Evolutionary conservation across 179 eudicot species (phyloP).

Genomic region (Camellia oleifera): DNA sequence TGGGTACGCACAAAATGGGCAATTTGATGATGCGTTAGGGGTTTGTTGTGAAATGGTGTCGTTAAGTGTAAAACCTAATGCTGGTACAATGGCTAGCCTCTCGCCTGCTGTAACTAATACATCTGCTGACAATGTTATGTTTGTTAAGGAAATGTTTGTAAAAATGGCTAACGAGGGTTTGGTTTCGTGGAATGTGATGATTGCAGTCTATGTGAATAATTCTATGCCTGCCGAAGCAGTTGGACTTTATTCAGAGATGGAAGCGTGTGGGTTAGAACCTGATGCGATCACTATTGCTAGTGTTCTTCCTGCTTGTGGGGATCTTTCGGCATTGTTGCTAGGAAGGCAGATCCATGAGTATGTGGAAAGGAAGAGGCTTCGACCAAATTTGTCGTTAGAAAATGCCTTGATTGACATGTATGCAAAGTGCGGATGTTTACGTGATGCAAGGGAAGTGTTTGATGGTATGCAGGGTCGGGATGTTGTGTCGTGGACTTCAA

Average conservation of each 20-base stretch:
- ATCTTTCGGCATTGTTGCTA: constrained; percentile 60
- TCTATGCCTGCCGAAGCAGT: constrained; percentile 59
- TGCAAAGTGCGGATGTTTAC: constrained; percentile 71
- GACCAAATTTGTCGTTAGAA: constrained; percentile 57
- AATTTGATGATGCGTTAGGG: constrained; percentile 60
- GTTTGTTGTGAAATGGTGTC: constrained; percentile 61
- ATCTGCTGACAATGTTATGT: constrained; percentile 39
- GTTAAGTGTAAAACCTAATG: constrained; percentile 41
- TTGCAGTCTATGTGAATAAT: constrained; percentile 72
- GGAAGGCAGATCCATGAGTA: constrained; percentile 59
- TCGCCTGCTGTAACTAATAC: constrained; percentile 65
- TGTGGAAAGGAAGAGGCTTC: constrained; percentile 40
- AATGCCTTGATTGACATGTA: constrained; percentile 86
- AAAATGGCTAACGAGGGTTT: constrained; percentile 37
- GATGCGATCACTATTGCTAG: constrained; percentile 72
- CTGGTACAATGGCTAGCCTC: constrained; percentile 84
- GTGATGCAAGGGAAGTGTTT: constrained; percentile 64
- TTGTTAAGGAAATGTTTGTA: constrained; percentile 53
- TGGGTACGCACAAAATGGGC: constrained; percentile 63
- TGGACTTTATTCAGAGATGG: constrained; percentile 54
- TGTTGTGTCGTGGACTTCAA: constrained; percentile 80
- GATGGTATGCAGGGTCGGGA: constrained; percentile 52
- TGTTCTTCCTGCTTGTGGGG: constrained; percentile 82
- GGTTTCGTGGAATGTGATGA: constrained; percentile 87
- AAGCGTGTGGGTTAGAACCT: constrained; percentile 48